phyloP scores from a whole-genome alignment of 768 basidiomycete genomes.

The Gloeostereum incarnatum region DNA sequence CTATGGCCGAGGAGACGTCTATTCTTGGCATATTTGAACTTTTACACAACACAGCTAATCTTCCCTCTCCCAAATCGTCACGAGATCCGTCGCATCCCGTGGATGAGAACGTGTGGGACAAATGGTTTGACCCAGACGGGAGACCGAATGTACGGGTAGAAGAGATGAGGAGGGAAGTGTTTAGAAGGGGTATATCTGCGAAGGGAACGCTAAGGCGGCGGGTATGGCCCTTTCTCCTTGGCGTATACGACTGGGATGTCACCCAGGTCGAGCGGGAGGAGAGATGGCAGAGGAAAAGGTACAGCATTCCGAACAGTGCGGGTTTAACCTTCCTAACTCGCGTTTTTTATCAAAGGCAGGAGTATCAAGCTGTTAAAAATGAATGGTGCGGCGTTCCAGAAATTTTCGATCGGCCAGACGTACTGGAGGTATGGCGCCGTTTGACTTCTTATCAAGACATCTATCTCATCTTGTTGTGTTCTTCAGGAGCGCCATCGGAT shows the following conservation, averaged over 20 bases:
- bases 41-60: conserved; percentile 65
- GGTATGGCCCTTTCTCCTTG: conserved; percentile 88
- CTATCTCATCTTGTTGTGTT: conserved; percentile 3
- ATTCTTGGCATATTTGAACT: conserved; percentile 86
- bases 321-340: conserved; percentile 1
- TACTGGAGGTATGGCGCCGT: conserved; percentile 57
- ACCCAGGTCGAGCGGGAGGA: conserved; percentile 50
- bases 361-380: conserved; percentile 62
- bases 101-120: conserved; percentile 59
- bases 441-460: conserved; percentile 10
- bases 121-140: conserved; percentile 74
- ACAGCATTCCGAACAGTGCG: conserved; percentile 9
- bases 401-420: conserved; percentile 71
- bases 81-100: conserved; percentile 75
- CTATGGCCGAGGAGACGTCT: conserved; percentile 52
- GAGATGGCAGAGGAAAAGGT: conserved; percentile 61
- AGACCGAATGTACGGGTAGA: conserved; percentile 53
- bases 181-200: conserved; percentile 59
- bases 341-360: conserved; percentile 31
- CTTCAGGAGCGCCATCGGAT: conserved; percentile 86
- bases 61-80: conserved; percentile 77
- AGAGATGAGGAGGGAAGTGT: conserved; percentile 71
- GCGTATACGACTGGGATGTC: conserved; percentile 75
- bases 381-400: conserved; percentile 82
- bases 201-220: conserved; percentile 52